A percentile compares a stretch with the other conserved stretches of the same genome.
phyloP scores from a whole-genome alignment of 2,329 filamentous ascomycete genomes.

The Fusarium decemcellulare region DNA sequence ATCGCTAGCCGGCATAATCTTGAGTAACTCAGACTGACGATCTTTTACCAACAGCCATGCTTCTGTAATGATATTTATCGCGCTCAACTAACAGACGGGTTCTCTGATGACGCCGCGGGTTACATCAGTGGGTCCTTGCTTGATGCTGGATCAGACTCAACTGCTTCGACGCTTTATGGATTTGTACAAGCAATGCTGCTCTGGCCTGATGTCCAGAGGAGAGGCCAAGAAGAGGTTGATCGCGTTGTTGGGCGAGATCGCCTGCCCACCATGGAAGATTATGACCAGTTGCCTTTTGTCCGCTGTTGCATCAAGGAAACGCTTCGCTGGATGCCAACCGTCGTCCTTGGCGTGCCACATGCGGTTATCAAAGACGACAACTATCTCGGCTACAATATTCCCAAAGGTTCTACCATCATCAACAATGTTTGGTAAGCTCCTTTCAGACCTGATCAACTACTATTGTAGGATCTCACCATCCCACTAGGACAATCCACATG shows the following conservation, averaged over 20 bases:
- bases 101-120: conserved; percentile 37
- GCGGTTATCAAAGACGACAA: conserved; percentile 49
- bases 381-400: conserved; percentile 44
- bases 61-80: conserved; percentile 37
- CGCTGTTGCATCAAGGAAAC: conserved; percentile 50
- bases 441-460: not conserved
- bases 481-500: not conserved
- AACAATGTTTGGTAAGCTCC: not conserved
- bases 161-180: conserved; percentile 47
- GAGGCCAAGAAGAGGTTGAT: conserved; percentile 59
- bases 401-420: conserved; percentile 31
- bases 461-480: not conserved
- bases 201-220: conserved; percentile 57
- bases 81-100: conserved; percentile 25
- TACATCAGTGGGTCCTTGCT: conserved; percentile 41
- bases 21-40: not conserved
- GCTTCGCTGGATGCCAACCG: conserved; percentile 50
- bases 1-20: not conserved
- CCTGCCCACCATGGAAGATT: conserved; percentile 59
- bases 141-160: conserved; percentile 52
- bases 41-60: conserved; percentile 26
- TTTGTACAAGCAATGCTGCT: conserved; percentile 62
- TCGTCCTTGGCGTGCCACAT: conserved; percentile 54
- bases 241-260: conserved; percentile 57
- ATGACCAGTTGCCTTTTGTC: conserved; percentile 59